phyloP scores from a whole-genome alignment of 108 stramenopile species.

The Stephanodiscus minutulus region DNA sequence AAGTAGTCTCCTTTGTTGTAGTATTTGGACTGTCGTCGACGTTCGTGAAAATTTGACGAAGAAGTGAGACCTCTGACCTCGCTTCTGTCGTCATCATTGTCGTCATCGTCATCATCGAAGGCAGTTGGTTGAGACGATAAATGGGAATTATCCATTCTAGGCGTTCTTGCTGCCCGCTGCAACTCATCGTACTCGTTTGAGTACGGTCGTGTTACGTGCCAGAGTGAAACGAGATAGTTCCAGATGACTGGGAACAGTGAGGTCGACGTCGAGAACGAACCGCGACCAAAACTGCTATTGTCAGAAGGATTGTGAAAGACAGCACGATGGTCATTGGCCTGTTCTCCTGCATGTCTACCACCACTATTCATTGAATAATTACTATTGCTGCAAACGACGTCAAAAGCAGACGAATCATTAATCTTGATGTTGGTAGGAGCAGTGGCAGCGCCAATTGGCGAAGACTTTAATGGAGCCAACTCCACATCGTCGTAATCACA shows the following conservation, averaged over 20 bases:
- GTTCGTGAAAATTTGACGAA: background rate
- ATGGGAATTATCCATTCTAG: background rate
- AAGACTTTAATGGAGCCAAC: slow-evolving; percentile 14
- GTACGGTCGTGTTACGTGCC: background rate
- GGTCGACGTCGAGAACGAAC: too few species aligned
- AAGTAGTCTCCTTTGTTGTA: slow-evolving; percentile 35
- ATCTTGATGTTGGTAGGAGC: too few species aligned
- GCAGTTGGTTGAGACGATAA: background rate
- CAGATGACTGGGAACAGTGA: too few species aligned
- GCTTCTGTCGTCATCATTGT: background rate
- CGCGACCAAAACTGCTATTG: too few species aligned
- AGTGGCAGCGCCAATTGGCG: background rate
- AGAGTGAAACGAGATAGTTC: too few species aligned
- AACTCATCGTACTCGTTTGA: background rate
- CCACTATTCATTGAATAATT: too few species aligned
- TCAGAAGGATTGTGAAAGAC: too few species aligned
- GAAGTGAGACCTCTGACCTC: slow-evolving; percentile 16
- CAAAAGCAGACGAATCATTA: too few species aligned
- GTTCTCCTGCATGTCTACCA: too few species aligned
- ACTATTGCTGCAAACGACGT: background rate
- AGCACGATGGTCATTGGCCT: too few species aligned
- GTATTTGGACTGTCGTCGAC: slow-evolving; percentile 6
- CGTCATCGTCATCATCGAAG: background rate
- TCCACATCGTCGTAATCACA: slow-evolving; percentile 15
- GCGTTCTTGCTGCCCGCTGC: background rate